phyloP scores from a whole-genome alignment of 1,284 basidiomycete genomes.

The Apiotrichum veenhuisii region DNA sequence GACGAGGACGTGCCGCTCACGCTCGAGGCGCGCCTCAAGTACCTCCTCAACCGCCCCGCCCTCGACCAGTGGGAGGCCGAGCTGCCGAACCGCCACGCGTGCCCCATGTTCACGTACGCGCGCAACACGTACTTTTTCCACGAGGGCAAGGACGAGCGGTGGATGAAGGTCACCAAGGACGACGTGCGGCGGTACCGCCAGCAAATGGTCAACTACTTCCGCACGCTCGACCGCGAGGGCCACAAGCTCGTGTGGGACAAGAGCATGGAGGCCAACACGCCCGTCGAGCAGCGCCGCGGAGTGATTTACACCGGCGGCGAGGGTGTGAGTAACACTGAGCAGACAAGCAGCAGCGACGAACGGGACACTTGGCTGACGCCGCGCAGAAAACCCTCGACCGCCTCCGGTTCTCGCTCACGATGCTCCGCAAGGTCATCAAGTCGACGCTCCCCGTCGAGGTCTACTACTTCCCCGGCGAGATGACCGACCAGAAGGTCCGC shows the following conservation, averaged over 20 bases:
- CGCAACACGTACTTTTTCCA: slow-evolving; percentile 48
- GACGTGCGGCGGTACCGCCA: slow-evolving; percentile 42
- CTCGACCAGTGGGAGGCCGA: slow-evolving; percentile 46
- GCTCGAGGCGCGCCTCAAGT: slow-evolving; percentile 34
- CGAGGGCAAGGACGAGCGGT: slow-evolving; percentile 42
- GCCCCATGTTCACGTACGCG: slow-evolving; percentile 44
- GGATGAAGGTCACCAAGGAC: slow-evolving; percentile 37
- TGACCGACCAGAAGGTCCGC: slow-evolving; percentile 34
- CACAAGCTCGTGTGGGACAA: slow-evolving; percentile 43
- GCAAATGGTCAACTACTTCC: slow-evolving; percentile 47
- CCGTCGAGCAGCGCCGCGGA: slow-evolving; percentile 36
- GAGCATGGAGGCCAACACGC: slow-evolving; percentile 31
- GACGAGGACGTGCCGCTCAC: slow-evolving; percentile 30
- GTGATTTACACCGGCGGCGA: slow-evolving; percentile 51
- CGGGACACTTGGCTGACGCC: no score
- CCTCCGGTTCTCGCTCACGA: slow-evolving; percentile 43
- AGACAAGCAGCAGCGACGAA: no score
- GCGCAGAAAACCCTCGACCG: slow-evolving; percentile 48
- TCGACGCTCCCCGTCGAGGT: slow-evolving; percentile 50
- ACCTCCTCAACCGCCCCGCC: slow-evolving; percentile 35
- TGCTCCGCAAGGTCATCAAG: slow-evolving; percentile 47
- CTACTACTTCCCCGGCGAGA: slow-evolving; percentile 51
- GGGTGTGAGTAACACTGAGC: slow-evolving; percentile 42
- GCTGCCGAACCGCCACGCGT: slow-evolving; percentile 35
- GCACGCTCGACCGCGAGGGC: slow-evolving; percentile 40